Base-by-base conservation (phyloP, 1,139 yeast species). In the Saccharomyces hybrid region DNA sequence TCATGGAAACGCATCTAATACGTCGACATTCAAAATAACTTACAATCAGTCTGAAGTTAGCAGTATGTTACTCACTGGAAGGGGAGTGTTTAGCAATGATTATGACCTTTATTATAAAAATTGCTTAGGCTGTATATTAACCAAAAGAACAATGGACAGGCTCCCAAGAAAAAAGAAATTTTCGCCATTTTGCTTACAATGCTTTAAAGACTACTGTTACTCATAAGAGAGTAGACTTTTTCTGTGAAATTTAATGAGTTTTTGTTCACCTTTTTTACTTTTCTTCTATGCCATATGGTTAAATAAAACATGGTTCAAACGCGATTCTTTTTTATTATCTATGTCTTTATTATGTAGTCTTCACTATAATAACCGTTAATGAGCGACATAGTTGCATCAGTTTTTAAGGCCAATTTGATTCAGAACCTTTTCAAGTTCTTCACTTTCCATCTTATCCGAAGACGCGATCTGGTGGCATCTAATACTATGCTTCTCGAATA, bases 71-170 rank as follows among this genome's bases (percentile, higher is more conserved):
- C 64, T 69, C 46, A 82, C 82, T 62, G 86, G 87, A 0, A 75
- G 72, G 60, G 73, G 76, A 52, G 63, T 81, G 48, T 84, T 82
- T 32, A 80, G 83, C 0, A 64, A 63, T 50, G 70, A 66, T 26
- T 76, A 80, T 7, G 73, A 72, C 52, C 57, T 56, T 1, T 69
- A 72, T 38, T 83, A 73, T 65, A 70, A 78, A 6, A 69, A 72
- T 30, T 84, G 90, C 64, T 60, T 84, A 9, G 82, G 80, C 8
- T 84, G 90, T 70, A 80, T 86, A 0, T 68, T 82, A 26, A 60
- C 83, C 23, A 82, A 82, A 61, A 70, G 88, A 60, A 74, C 77
- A 38, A 77, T 78, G 58, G 88, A 83, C 57, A 69, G 80, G 50
- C 58, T 60, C n/a, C 56, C 51, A 44, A 52, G 63, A 16, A 66